Conservation (phyloP, 306 rosid species). For the Potentilla sterilis region DNA sequence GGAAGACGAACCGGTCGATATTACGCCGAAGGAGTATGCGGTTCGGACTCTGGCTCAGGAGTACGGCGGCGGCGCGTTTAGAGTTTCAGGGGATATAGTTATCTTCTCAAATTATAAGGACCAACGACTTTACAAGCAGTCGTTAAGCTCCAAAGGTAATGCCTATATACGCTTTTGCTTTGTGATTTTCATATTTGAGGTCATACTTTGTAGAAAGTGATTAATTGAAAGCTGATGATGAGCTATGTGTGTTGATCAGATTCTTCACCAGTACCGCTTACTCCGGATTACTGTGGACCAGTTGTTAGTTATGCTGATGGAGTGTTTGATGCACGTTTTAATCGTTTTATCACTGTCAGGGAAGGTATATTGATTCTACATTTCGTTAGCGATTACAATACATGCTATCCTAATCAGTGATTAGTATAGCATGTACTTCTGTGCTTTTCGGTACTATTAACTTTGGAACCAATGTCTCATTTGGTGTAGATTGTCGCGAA, state of each 20-base stretch:
- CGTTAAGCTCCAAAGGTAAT: conserved; percentile 45
- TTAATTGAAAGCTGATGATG: conserved; percentile 13
- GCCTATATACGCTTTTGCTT: background rate
- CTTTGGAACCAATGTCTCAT: background rate
- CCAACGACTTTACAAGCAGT: conserved; percentile 83
- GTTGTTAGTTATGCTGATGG: conserved; percentile 86
- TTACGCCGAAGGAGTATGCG: conserved; percentile 79
- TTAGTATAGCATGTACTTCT: background rate
- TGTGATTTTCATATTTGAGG: background rate
- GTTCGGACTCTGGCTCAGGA: conserved; percentile 93
- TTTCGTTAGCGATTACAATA: background rate
- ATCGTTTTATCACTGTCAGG: conserved; percentile 67
- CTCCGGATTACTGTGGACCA: conserved; percentile 78
- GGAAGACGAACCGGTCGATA: conserved; percentile 59
- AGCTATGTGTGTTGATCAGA: conserved; percentile 37
- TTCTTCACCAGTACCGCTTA: conserved; percentile 58
- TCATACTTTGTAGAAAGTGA: background rate
- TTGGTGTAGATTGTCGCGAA: conserved; percentile 62
- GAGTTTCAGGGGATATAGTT: conserved; percentile 59
- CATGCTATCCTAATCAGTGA: background rate
- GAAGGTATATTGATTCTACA: conserved; percentile 51
- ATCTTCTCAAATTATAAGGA: conserved; percentile 82
- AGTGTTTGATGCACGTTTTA: conserved; percentile 64
- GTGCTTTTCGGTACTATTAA: background rate
- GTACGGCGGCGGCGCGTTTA: conserved; percentile 89